Evolutionary conservation across 306 rosid genomes (phyloP).

Genomic region (Elaeagnus macrophylla): DNA sequence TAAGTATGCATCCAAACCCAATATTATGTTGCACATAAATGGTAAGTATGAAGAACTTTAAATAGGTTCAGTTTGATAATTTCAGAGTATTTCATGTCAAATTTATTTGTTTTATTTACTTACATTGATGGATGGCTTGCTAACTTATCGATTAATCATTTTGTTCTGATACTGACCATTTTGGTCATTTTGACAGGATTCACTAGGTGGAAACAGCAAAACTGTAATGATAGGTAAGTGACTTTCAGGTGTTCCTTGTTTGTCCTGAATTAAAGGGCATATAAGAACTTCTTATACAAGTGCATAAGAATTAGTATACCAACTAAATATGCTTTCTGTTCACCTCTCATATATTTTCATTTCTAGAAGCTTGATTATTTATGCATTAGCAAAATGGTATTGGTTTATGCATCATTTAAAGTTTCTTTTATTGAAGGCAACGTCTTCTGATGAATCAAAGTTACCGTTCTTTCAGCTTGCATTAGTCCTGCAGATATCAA

Average conservation of each 20-base stretch:
- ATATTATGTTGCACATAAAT: neutral
- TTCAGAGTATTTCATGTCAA: neutral
- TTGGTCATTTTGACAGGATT: constrained; percentile 43
- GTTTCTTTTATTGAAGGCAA: neutral
- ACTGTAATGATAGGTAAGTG: constrained; percentile 80
- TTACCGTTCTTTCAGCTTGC: constrained; percentile 49
- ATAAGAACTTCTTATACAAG: neutral
- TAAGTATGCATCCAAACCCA: neutral
- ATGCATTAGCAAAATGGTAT: constrained; percentile 3
- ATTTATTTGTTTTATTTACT: neutral
- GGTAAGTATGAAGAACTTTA: no score
- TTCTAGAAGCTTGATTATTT: constrained; percentile 1
- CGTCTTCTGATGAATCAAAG: constrained; percentile 1
- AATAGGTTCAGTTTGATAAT: neutral
- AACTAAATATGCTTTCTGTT: no score
- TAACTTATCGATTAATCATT: neutral
- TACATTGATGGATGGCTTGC: neutral
- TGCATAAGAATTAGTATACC: neutral
- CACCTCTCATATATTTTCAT: neutral
- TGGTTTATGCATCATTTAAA: constrained; percentile 19
- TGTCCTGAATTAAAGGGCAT: neutral
- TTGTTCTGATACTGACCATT: constrained; percentile 1
- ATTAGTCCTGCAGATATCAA: constrained; percentile 80
- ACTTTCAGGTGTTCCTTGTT: constrained; percentile 10
- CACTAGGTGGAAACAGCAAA: constrained; percentile 89